These are phyloP conservation scores for Metschnikowia continentalis DNA, from an alignment of 805 yeast genomes.

Conservation along the genomic window DNA sequence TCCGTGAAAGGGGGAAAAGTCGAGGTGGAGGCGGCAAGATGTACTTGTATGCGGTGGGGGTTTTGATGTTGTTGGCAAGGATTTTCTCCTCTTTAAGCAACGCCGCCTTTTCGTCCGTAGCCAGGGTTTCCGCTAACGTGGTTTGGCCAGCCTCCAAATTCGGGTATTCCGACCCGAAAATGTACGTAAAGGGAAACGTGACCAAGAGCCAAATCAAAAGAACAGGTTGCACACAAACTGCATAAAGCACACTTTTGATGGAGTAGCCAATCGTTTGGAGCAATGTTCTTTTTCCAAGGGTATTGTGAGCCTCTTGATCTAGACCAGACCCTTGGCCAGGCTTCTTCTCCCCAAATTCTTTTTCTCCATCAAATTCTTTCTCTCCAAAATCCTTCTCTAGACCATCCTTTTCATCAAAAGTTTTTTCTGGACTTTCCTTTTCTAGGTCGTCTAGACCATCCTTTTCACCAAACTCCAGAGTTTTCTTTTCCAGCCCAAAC, in stretches of 20 bases:
- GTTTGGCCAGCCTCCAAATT: constrained; percentile 2
- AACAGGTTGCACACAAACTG: constrained; percentile 51
- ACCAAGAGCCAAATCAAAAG: constrained; percentile 46
- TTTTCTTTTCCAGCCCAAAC: not conserved
- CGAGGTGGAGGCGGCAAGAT: constrained; percentile 45
- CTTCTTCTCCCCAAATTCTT: no score
- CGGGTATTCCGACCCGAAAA: constrained; percentile 24
- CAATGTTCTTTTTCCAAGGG: not conserved
- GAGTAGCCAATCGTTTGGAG: not conserved
- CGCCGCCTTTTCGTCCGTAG: constrained; percentile 31
- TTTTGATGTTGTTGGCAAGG: constrained; percentile 37
- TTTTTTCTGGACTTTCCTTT: not conserved
- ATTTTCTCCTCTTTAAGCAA: constrained; percentile 38
- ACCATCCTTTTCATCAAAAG: no score
- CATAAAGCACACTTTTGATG: constrained; percentile 38
- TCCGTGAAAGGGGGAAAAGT: constrained; percentile 37
- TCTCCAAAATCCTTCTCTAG: not conserved
- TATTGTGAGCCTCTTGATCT: not conserved
- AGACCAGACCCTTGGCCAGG: not conserved
- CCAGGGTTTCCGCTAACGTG: constrained; percentile 10
- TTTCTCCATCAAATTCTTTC: not conserved
- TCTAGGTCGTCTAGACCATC: not conserved
- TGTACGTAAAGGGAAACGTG: constrained; percentile 50
- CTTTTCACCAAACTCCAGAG: no score
- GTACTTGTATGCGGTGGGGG: constrained; percentile 41